Evolutionary conservation across 2,329 filamentous ascomycete genomes (phyloP).

Genomic region (Scedosporium aurantiacum): DNA sequence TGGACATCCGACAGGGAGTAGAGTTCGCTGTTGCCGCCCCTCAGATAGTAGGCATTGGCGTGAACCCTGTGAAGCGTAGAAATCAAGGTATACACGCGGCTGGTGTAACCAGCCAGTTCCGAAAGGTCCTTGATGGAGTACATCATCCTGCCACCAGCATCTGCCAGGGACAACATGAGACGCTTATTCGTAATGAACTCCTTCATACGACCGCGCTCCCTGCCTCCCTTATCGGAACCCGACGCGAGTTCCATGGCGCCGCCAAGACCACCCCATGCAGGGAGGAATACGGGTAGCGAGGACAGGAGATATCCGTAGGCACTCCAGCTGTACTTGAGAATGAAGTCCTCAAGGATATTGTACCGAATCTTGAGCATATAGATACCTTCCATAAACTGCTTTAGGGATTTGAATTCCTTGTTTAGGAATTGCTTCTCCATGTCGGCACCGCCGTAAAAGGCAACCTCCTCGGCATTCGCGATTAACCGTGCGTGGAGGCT

Average conservation of each 20-base stretch:
- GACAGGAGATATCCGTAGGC: conserved; percentile 93
- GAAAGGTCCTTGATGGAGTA: conserved; percentile 98
- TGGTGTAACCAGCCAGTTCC: conserved; percentile 91
- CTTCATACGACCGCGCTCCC: conserved; percentile 84
- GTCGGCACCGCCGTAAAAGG: conserved; percentile 91
- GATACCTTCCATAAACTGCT: conserved; percentile 95
- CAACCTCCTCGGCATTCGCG: conserved; percentile 93
- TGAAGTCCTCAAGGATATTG: conserved; percentile 97
- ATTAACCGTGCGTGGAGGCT: conserved; percentile 84
- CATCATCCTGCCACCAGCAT: conserved; percentile 97
- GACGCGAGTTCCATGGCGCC: conserved; percentile 57
- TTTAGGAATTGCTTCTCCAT: conserved; percentile 92
- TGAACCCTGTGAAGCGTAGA: conserved; percentile 90
- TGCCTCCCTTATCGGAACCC: conserved; percentile 37
- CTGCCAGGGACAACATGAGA: conserved; percentile 91
- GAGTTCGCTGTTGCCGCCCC: conserved; percentile 56
- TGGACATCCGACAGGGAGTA: conserved; percentile 87
- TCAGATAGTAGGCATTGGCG: conserved; percentile 72
- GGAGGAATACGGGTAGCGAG: conserved; percentile 85
- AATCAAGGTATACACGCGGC: conserved; percentile 88
- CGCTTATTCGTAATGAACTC: conserved; percentile 99
- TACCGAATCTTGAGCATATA: conserved; percentile 97
- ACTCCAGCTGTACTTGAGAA: conserved; percentile 97
- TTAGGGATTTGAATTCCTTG: conserved; percentile 82
- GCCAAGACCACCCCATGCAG: conserved; percentile 81